These are phyloP conservation scores for Chalciporus pseudorubinellus DNA, from an alignment of 768 basidiomycete species.

Conservation along the genomic window DNA sequence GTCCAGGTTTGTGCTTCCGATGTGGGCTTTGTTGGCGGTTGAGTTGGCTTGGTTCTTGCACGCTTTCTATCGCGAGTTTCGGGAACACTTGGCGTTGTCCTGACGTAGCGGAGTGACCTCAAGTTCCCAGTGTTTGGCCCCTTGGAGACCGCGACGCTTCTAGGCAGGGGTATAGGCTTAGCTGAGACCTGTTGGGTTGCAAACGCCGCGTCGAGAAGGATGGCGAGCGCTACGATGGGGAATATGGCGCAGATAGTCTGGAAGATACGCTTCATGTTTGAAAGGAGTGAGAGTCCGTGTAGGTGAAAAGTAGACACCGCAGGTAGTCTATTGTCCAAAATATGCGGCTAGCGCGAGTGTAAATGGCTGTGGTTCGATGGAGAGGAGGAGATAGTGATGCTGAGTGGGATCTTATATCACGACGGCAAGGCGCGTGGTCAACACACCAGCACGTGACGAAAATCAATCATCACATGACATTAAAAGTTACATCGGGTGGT, in stretches of 20 bases:
- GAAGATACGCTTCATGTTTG: constrained; percentile 34
- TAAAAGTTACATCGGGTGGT: no score
- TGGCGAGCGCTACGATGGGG: constrained; percentile 39
- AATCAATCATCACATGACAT: constrained; percentile 2
- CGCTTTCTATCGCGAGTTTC: neutral
- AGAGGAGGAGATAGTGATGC: constrained; percentile 1
- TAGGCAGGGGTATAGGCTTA: constrained; percentile 2
- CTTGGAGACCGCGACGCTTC: neutral
- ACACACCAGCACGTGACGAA: constrained; percentile 9
- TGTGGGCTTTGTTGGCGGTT: neutral
- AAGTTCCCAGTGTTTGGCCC: neutral
- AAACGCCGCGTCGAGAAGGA: constrained; percentile 30
- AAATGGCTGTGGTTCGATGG: constrained; percentile 16
- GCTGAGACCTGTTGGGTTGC: constrained; percentile 22
- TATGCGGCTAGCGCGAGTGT: constrained; percentile 30
- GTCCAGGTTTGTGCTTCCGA: neutral
- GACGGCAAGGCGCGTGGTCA: neutral
- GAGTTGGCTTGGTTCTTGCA: neutral
- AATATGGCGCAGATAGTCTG: constrained; percentile 41
- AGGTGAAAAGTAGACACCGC: neutral
- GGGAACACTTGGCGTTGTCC: neutral
- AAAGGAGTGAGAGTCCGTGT: constrained; percentile 15
- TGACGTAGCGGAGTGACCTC: neutral
- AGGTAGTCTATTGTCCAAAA: neutral
- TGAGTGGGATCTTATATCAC: neutral